Evolutionary conservation across 257 asterid species (phyloP).

Genomic region (Echium plantagineum): DNA sequence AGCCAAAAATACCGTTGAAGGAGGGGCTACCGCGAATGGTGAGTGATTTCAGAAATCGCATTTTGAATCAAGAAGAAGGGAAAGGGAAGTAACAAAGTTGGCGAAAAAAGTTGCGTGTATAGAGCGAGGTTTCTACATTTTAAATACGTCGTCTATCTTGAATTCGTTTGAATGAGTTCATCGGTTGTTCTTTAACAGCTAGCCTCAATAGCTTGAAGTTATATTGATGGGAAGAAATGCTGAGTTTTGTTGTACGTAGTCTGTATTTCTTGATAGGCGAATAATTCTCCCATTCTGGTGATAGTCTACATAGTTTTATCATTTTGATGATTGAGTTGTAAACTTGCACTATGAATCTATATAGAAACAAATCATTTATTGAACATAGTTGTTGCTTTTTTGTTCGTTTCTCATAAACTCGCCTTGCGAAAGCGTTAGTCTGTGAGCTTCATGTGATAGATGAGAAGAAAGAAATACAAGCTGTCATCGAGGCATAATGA

Average conservation of each 20-base stretch:
- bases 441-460: too few relatives aligned
- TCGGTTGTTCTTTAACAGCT: not conserved
- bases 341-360: not conserved
- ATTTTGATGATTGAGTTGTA: not conserved
- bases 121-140: too few relatives aligned
- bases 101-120: constrained; percentile 12
- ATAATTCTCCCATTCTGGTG: not conserved
- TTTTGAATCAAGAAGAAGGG: constrained; percentile 94
- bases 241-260: not conserved
- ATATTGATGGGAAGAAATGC: not conserved
- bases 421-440: too few relatives aligned
- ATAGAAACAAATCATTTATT: not conserved
- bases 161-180: not conserved
- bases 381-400: not conserved
- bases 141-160: not conserved
- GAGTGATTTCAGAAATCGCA: constrained; percentile 76
- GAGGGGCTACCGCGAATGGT: constrained; percentile 95
- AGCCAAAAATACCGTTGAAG: constrained; percentile 67
- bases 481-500: too few relatives aligned
- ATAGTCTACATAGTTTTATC: not conserved
- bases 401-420: too few relatives aligned
- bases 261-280: not conserved
- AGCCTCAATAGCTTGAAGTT: not conserved
- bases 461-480: too few relatives aligned
- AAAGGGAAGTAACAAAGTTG: constrained; percentile 38